Evolutionary conservation across 371 early-diverging fungal genomes (phyloP).

Genomic region (Antonospora locustae): DNA sequence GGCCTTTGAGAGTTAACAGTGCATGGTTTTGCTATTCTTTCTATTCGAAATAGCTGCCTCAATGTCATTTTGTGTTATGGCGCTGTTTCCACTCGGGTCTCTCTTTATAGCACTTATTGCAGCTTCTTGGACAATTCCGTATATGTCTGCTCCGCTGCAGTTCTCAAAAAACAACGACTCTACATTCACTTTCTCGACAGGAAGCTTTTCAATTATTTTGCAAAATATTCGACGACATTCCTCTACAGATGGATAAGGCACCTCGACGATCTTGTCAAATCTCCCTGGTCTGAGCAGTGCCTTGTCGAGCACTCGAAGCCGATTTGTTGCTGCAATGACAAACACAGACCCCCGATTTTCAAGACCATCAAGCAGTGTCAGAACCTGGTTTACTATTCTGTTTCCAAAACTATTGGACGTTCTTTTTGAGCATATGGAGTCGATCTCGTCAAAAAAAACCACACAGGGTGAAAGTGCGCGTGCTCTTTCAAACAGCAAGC

Average conservation of each 20-base stretch:
- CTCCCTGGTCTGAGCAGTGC: slow-evolving; percentile 96
- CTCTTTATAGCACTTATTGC: slow-evolving; percentile 41
- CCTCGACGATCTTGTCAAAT: slow-evolving; percentile 81
- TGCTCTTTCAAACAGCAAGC: slow-evolving; percentile 88
- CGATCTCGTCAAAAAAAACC: slow-evolving; percentile 96
- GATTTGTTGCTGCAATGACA: slow-evolving; percentile 89
- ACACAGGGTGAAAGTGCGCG: slow-evolving; percentile 71
- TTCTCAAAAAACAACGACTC: slow-evolving; percentile 36
- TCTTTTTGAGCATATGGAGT: slow-evolving; percentile 73
- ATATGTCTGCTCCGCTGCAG: slow-evolving; percentile 52
- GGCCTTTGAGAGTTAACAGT: no score
- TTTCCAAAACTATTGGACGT: slow-evolving; percentile 57
- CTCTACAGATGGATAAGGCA: slow-evolving; percentile 61
- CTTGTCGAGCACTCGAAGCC: slow-evolving; percentile 80
- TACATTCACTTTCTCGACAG: slow-evolving; percentile 37
- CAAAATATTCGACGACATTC: slow-evolving; percentile 55
- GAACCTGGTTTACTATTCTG: slow-evolving; percentile 85
- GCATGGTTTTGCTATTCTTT: no score
- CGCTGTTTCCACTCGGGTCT: no score
- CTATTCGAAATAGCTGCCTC: no score
- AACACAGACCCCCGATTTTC: slow-evolving; percentile 58
- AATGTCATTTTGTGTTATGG: no score
- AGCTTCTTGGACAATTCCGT: slow-evolving; percentile 50
- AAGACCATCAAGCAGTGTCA: slow-evolving; percentile 92
- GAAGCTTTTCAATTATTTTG: slow-evolving; percentile 39